Percentiles rank a stretch among this genome's conserved stretches.
These are phyloP conservation scores for Galerina sulciceps DNA, from an alignment of 768 basidiomycete species.

Conservation along the genomic window DNA sequence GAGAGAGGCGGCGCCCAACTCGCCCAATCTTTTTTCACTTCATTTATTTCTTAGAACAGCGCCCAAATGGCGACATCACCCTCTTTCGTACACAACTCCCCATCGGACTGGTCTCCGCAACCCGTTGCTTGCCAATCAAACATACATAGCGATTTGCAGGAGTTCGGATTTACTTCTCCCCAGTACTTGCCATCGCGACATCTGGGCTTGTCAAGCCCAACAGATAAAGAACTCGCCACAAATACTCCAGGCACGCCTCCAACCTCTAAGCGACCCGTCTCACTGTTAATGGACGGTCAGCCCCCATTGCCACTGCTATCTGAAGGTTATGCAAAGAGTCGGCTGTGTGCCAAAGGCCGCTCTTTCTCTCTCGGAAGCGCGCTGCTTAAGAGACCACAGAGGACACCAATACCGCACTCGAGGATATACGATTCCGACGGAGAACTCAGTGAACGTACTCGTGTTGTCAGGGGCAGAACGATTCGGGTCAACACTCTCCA, in stretches of 20 bases:
- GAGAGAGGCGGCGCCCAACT: constrained; percentile 14
- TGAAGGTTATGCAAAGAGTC: constrained; percentile 1
- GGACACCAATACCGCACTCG: neutral
- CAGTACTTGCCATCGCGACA: neutral
- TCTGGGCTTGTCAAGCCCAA: neutral
- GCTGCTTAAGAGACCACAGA: neutral
- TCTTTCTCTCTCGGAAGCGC: neutral
- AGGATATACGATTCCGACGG: constrained; percentile 1
- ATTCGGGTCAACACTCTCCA: constrained; percentile 19
- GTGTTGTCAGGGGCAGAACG: constrained; percentile 10
- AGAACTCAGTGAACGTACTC: constrained; percentile 9
- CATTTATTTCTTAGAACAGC: neutral
- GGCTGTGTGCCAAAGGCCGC: neutral
- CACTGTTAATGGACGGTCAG: neutral
- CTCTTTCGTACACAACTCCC: constrained; percentile 5
- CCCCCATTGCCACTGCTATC: neutral
- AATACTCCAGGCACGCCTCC: constrained; percentile 13
- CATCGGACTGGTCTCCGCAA: constrained; percentile 2
- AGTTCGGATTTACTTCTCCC: neutral
- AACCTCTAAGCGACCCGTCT: neutral
- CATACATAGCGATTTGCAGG: neutral
- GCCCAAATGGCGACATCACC: constrained; percentile 9
- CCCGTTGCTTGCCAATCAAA: neutral
- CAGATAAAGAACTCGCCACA: constrained; percentile 12
- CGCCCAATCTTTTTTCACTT: constrained; percentile 4